Conservation (phyloP, 2,329 filamentous ascomycete species). For the Volutella citrinella region DNA sequence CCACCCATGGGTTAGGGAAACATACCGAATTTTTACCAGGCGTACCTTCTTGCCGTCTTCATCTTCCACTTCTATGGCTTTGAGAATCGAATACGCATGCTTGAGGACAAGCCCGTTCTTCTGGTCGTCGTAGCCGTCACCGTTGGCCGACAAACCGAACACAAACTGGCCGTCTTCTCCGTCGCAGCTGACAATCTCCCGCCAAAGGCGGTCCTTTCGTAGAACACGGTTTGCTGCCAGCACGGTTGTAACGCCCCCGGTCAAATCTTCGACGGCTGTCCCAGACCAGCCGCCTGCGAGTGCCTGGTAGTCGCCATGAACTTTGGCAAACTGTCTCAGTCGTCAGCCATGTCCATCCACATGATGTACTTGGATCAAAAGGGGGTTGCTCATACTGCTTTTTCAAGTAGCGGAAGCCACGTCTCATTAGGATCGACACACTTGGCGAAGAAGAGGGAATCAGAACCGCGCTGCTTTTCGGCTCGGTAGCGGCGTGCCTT, state of each 20-base stretch:
- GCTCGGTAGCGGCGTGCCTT: constrained; percentile 59
- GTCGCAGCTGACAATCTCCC: constrained; percentile 62
- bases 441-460: constrained; percentile 67
- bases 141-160: constrained; percentile 43
- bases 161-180: constrained; percentile 67
- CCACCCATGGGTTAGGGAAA: background rate
- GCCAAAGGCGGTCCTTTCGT: constrained; percentile 69
- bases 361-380: too few relatives aligned
- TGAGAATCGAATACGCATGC: constrained; percentile 52
- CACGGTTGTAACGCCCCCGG: constrained; percentile 55
- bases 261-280: constrained; percentile 47
- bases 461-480: constrained; percentile 63
- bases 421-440: constrained; percentile 69
- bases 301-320: constrained; percentile 67
- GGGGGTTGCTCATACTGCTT: too few relatives aligned
- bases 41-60: constrained; percentile 38
- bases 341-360: constrained; percentile 3
- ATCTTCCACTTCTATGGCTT: constrained; percentile 41
- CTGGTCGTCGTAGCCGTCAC: constrained; percentile 21
- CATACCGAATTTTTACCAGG: constrained; percentile 44
- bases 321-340: constrained; percentile 59
- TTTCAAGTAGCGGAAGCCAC: constrained; percentile 71
- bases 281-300: constrained; percentile 66
- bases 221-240: constrained; percentile 56
- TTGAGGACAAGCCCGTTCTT: constrained; percentile 40